Conservation (phyloP, 192 early-diverging fungal genomes). For the Backusella parvicylindrica region DNA sequence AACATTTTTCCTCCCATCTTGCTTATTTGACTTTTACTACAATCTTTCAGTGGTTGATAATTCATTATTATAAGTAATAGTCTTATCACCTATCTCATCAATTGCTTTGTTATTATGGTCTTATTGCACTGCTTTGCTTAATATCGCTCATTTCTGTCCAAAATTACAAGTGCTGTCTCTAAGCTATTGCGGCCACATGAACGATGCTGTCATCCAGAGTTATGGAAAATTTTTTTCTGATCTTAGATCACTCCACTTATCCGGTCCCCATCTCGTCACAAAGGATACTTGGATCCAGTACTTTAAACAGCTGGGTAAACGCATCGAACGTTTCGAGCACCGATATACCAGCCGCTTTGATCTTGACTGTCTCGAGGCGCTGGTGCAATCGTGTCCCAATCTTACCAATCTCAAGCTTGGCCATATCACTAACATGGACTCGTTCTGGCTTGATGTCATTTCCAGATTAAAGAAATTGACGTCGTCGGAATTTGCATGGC, state of each 20-base stretch:
- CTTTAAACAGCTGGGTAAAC: conserved; percentile 48
- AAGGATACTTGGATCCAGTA: conserved; percentile 55
- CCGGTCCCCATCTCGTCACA: conserved; percentile 69
- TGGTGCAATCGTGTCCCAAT: conserved; percentile 36
- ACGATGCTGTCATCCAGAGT: conserved; percentile 38
- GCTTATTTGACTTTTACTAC: too few relatives aligned
- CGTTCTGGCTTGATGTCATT: conserved; percentile 42
- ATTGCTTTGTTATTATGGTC: too few relatives aligned
- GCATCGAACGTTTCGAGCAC: conserved; percentile 56
- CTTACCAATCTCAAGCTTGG: conserved; percentile 47
- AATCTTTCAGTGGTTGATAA: too few relatives aligned
- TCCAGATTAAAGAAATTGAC: conserved; percentile 38
- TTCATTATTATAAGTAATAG: too few relatives aligned
- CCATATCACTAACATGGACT: conserved; percentile 42
- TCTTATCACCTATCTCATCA: too few relatives aligned
- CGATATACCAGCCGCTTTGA: conserved; percentile 57
- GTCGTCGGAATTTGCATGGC: conserved; percentile 33
- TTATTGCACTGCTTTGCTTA: conserved; percentile 44
- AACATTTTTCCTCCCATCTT: too few relatives aligned
- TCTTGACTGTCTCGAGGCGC: conserved; percentile 43
- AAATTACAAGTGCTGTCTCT: conserved; percentile 58
- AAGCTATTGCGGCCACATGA: conserved; percentile 71
- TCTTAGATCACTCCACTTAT: conserved; percentile 56
- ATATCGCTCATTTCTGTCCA: conserved; percentile 64
- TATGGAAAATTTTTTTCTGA: conserved; percentile 37